Base-by-base conservation (phyloP, 192 early-diverging fungal genomes). In the Geranomyces michiganensis region DNA sequence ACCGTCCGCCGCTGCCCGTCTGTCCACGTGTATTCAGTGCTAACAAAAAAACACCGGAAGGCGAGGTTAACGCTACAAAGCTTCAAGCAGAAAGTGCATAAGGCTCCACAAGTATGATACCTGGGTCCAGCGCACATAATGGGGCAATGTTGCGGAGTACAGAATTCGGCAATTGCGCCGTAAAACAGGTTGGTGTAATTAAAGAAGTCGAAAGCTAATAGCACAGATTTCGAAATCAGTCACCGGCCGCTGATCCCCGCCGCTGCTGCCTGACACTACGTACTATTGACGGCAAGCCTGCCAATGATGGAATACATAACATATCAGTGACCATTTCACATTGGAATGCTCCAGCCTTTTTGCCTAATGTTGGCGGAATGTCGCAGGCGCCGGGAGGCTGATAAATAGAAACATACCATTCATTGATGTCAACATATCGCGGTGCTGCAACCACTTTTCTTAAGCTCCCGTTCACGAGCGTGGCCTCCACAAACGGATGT, bases 391-490 rank as follows among this genome's bases (percentile, higher is more conserved):
- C n/a, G n/a, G n/a, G n/a, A n/a, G n/a, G n/a, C n/a, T n/a, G n/a
- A n/a, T n/a, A n/a, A n/a, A n/a, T n/a, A n/a, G n/a, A n/a, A n/a
- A n/a, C 92, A 24, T 91, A 87, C 96, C 96, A 99, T 81, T 99
- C 96, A 77, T 96, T 94, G 29, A 79, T 69, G 71, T 99, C 95
- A 0, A 97, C 90, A 79, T 93, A 93, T 76, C 91, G 90, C 32
- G 96, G 96, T 60, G 94, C 81, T 56, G 91, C 89, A 5, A 93
- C 90, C 46, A 99, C 90, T 69, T 91, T 92, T 75, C 92, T 89
- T 74, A 98, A 92, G 79, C 90, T 92, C 27, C 96, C 94, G 72
- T 93, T 93, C 26, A 98, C 94, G 14, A 98, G 87, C 33, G 91
- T 90, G 41, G 92, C 87, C 56, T 83, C 82, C 47, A 87, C 85